Base-by-base conservation (phyloP, 139 green algal species). In the Spirogloea muscicola region DNA sequence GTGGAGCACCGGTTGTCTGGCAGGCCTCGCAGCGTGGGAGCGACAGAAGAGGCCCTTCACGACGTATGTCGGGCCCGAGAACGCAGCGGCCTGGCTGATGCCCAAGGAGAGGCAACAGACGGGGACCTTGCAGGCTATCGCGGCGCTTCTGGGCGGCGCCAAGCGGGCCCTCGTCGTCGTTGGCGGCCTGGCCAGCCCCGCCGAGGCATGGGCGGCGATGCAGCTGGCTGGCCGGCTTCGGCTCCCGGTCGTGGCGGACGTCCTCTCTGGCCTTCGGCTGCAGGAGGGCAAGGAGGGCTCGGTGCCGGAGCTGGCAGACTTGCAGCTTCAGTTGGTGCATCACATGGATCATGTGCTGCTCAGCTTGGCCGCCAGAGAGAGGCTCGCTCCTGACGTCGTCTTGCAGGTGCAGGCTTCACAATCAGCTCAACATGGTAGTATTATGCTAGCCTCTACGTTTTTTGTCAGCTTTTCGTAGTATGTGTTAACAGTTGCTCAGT, bases 211-310 rank as follows among this genome's bases (percentile, higher is more conserved):
- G 67, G 51, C 67, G 3, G 67, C 52, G 29, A 52, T 18, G 25
- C 18, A 44, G 52, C 31, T 86, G 4, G 66, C 82, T 7, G 38
- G 43, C 42, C 13, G 44, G 13, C 84, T 98, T 38, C 87, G 88
- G 0, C 98, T 92, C 91, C 91, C 94, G 0, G 76, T 94, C 2
- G 87, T 84, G 0, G 88, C 91, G 16, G 94, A 99, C 38, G 77
- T 51, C 0, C 29, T 58, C 4, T 83, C 71, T 13, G 68, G 73
- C 9, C 55, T 85, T n/a, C 68, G 82, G 25, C 74, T 87, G 13
- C 27, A 72, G 39, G 29, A 68, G 64, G 48, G 31, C 34, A 18
- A 62, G 61, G 21, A 68, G 62, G 6, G 6, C n/a, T 16, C 7
- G 48, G 29, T 46, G 48, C 13, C 9, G 60, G 60, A 52, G 1